These are phyloP conservation scores for Spergularia marina DNA, from an alignment of 148 eudicot genomes.

Conservation along the genomic window DNA sequence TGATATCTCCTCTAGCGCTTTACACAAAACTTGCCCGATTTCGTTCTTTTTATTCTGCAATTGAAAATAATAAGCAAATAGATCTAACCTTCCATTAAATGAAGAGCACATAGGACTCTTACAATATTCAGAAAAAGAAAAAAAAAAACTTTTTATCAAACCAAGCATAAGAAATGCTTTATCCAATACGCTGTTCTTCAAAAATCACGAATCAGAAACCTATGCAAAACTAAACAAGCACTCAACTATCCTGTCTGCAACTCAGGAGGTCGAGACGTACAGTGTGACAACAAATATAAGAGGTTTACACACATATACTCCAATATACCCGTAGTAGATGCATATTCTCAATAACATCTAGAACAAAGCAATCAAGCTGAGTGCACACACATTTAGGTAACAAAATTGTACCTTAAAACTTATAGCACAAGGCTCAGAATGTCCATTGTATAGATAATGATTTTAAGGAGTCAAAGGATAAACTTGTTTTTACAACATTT, in stretches of 20 bases:
- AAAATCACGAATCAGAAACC: neutral
- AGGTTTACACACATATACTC: neutral
- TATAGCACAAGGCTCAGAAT: neutral
- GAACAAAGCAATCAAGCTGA: neutral
- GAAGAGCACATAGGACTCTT: neutral
- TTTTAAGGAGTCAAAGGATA: neutral
- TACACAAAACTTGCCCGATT: slow-evolving; percentile 54
- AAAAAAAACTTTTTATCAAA: neutral
- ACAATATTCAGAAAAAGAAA: neutral
- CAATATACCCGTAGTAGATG: no score
- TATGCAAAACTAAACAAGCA: neutral
- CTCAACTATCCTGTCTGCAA: neutral
- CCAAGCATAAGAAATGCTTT: neutral
- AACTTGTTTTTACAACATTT: neutral
- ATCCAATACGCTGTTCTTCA: neutral
- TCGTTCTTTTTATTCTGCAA: slow-evolving; percentile 57
- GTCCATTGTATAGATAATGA: neutral
- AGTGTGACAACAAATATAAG: neutral
- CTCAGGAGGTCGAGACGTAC: neutral
- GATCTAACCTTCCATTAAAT: neutral
- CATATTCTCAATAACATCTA: neutral
- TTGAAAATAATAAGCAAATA: slow-evolving; percentile 6
- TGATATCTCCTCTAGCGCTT: slow-evolving; percentile 78
- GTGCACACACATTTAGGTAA: neutral
- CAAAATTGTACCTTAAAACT: neutral